Conservation (phyloP, 176 grass and related monocot species). For the Elymus sibiricus region DNA sequence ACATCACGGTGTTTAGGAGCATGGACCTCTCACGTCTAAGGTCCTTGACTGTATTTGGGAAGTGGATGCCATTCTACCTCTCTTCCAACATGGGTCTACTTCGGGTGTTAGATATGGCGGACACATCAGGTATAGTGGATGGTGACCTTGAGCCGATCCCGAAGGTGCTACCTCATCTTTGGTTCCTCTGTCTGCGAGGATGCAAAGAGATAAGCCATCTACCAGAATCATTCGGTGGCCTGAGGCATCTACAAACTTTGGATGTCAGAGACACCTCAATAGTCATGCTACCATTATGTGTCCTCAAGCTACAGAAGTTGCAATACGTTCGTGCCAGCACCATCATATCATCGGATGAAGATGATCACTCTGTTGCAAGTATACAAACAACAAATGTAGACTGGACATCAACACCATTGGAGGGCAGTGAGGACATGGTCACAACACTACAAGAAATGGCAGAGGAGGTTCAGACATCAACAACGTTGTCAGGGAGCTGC, state of each 20-base stretch:
- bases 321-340: neutral
- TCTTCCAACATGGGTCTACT: neutral
- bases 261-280: no score
- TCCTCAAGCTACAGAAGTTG: neutral
- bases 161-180: constrained; percentile 6
- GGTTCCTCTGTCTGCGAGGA: constrained; percentile 13
- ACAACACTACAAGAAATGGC: rapidly evolving
- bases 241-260: no score
- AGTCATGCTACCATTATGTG: neutral
- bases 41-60: no score
- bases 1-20: no score
- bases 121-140: neutral
- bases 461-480: neutral
- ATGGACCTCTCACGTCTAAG: no score
- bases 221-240: no score
- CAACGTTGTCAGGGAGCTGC: no score
- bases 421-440: neutral
- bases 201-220: neutral
- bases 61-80: neutral
- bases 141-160: neutral
- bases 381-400: neutral
- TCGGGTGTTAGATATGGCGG: constrained; percentile 24
- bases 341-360: neutral
- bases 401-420: neutral
- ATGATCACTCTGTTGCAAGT: neutral